Base-by-base conservation (phyloP, 306 rosid species). In the Vicia sativa region DNA sequence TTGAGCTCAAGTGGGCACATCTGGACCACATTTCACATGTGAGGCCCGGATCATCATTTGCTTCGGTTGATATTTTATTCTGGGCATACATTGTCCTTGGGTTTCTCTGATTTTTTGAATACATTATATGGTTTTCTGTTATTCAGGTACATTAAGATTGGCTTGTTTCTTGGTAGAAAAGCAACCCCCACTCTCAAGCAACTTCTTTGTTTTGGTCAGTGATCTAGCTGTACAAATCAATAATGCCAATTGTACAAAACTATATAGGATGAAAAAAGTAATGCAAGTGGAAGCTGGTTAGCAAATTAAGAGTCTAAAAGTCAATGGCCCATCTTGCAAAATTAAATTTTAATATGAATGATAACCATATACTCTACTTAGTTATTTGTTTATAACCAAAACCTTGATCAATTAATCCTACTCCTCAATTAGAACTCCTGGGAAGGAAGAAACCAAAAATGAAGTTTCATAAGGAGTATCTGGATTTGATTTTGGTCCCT, bases 401-500 rank as follows among this genome's bases (percentile, higher is more conserved):
- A 35, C 16, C 13, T 34, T 68, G 57, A 43, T 62, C 31, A 21
- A 41, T 65, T 68, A 56, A 35, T 65, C 48, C 38, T 38, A 34
- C 7, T 61, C 44, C 48, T 67, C 53, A 34, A 35, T 1, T 16
- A 25, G 73, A 5, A 71, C 12, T 59, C 45, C 12, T 10, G 12
- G 57, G 13, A 65, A 29, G 63, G 46, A 25, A 67, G n/a, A 42
- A 9, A 6, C 5, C 34, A 31, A 44, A 11, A 1, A 87, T 88
- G 95, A 53, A 13, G 68, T 84, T 86, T 72, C 77, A 79, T 29
- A 87, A 82, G 80, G 81, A 86, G 67, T 69, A 84, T 71, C 78
- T 91, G 37, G 97, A 91, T 73, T 59, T 88, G 80, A 75, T 86
- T 43, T 68, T 91, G 67, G 95, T 88, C 79, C 95, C 95, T 57